Percentiles rank a stretch among this genome's conserved stretches.
Evolutionary conservation across 164 flowering plant genomes (phyloP).

Genomic region (Vitis labrusca): DNA sequence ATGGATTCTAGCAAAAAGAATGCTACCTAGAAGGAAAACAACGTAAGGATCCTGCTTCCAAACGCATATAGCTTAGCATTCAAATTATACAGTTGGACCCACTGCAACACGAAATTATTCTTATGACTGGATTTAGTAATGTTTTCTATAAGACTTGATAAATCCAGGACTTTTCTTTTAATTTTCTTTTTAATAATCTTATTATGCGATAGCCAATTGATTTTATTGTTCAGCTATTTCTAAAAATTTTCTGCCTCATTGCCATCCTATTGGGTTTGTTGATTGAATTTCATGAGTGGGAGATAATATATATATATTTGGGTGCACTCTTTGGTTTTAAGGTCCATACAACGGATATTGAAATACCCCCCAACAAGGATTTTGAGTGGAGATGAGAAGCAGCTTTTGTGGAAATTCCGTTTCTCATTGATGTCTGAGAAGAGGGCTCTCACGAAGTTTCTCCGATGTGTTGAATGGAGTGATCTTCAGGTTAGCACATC

Average conservation of each 20-base stretch:
- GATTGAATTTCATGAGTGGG: not conserved
- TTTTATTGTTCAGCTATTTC: too few species aligned
- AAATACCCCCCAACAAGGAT: conserved; percentile 94
- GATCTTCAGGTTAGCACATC: conserved; percentile 73
- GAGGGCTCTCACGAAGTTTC: conserved; percentile 94
- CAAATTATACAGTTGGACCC: too few species aligned
- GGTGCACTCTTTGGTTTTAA: conserved; percentile 25
- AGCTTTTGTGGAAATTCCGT: conserved; percentile 95
- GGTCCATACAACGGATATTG: conserved; percentile 85
- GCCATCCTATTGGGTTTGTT: not conserved
- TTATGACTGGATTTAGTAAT: too few species aligned
- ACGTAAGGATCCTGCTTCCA: too few species aligned
- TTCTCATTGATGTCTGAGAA: conserved; percentile 96
- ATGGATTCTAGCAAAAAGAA: too few species aligned
- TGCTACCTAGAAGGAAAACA: too few species aligned
- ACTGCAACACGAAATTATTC: too few species aligned
- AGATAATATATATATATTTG: conserved; percentile 2
- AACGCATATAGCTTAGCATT: too few species aligned
- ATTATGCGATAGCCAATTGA: too few species aligned
- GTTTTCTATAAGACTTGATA: too few species aligned
- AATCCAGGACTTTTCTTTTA: too few species aligned
- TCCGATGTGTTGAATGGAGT: conserved; percentile 99
- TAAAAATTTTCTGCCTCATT: not conserved
- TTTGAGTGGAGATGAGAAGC: conserved; percentile 94
- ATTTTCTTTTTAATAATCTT: too few species aligned